phyloP scores from a whole-genome alignment of 2,329 filamentous ascomycete genomes.

The Alternaria panax region DNA sequence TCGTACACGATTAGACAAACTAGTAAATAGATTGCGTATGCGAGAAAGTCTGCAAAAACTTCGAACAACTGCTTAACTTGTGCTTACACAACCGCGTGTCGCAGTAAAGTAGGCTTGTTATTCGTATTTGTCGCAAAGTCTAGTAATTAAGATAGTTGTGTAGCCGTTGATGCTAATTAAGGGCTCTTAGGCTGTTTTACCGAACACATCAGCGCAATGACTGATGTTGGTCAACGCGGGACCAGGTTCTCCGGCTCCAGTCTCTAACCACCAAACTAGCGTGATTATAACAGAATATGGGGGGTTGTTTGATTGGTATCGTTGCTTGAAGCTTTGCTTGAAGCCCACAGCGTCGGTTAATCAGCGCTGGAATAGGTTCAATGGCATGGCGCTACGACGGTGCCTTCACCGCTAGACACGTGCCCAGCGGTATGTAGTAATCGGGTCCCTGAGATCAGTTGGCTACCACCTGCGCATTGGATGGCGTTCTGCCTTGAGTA shows the following conservation, averaged over 20 bases:
- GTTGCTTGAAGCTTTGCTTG: no score
- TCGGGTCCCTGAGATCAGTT: conserved; percentile 1
- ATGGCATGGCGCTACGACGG: not conserved
- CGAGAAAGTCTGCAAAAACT: not conserved
- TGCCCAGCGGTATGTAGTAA: not conserved
- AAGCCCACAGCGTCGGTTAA: not conserved
- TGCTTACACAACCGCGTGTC: not conserved
- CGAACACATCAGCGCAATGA: not conserved
- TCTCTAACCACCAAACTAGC: conserved; percentile 15
- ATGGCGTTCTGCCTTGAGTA: conserved; percentile 26
- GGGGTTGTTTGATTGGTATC: not conserved
- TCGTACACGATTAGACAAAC: conserved; percentile 23
- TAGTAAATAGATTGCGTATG: conserved; percentile 30
- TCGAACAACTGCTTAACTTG: not conserved
- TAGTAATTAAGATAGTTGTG: conserved; percentile 33
- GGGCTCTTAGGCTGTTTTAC: conserved; percentile 2
- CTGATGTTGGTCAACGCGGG: not conserved
- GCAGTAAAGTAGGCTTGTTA: not conserved
- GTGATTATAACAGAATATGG: not conserved
- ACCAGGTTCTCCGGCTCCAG: conserved; percentile 2
- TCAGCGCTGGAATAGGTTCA: not conserved
- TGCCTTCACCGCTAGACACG: conserved; percentile 2
- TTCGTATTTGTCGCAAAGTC: conserved; percentile 15
- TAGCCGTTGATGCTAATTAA: conserved; percentile 31
- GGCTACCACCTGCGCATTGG: not conserved